A percentile compares a stretch with the other conserved stretches of the same genome.
These are phyloP conservation scores for Mesostigma viride DNA, from an alignment of 139 green algal species.

Conservation along the genomic window DNA sequence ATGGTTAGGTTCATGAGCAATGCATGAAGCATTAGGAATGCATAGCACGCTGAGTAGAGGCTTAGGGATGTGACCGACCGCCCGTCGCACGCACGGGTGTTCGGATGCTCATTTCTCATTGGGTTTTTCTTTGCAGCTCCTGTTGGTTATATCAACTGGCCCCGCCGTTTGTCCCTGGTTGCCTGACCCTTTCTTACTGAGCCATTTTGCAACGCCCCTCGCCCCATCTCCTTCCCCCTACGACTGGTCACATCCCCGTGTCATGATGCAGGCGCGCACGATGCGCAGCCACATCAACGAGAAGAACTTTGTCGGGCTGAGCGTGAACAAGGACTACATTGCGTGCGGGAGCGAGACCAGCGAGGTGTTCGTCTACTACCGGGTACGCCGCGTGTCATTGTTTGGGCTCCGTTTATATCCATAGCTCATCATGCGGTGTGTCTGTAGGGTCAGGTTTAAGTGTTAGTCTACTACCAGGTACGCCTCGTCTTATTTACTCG, in stretches of 20 bases:
- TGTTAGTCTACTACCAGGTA: not conserved
- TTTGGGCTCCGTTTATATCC: not conserved
- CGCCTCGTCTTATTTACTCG: too few species aligned
- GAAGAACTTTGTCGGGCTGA: conserved; percentile 91
- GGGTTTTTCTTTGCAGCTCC: too few species aligned
- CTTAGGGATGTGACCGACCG: too few species aligned
- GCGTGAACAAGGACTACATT: conserved; percentile 51
- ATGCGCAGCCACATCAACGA: conserved; percentile 71
- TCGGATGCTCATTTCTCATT: too few species aligned
- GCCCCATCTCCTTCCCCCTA: not conserved
- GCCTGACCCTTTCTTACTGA: too few species aligned
- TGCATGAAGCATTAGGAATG: too few species aligned
- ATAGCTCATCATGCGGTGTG: not conserved
- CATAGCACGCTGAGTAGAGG: too few species aligned
- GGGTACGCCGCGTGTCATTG: conserved; percentile 8
- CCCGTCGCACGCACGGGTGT: too few species aligned
- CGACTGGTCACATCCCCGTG: not conserved
- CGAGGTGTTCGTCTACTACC: conserved; percentile 58
- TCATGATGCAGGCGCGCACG: conserved; percentile 23
- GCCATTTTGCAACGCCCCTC: too few species aligned
- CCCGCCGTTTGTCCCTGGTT: too few species aligned
- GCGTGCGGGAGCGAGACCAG: conserved; percentile 77
- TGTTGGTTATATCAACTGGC: too few species aligned
- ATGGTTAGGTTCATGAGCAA: too few species aligned
- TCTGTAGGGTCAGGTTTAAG: not conserved